phyloP scores from a whole-genome alignment of 768 basidiomycete species.

The Austroboletus festivus region DNA sequence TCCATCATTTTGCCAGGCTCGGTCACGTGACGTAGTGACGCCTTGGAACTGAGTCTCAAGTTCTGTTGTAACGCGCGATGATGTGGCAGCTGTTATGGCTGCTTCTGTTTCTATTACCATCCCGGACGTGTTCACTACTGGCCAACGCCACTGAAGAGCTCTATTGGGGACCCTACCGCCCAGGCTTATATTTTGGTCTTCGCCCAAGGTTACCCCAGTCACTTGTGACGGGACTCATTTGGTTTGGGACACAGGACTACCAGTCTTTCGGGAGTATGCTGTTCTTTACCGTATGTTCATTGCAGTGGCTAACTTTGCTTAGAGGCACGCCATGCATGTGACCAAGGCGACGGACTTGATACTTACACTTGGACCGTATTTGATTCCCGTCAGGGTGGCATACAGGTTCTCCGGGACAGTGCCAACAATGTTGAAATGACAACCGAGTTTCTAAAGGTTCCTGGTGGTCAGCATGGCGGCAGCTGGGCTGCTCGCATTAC shows the following conservation, averaged over 20 bases:
- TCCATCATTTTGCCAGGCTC: no score
- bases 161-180: conserved; percentile 78
- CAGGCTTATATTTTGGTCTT: conserved; percentile 94
- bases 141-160: conserved; percentile 40
- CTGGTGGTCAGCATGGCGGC: conserved; percentile 77
- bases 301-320: conserved; percentile 4
- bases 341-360: conserved; percentile 79
- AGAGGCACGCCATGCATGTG: conserved; percentile 85
- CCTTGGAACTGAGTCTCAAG: no score
- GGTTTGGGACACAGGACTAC: conserved; percentile 90
- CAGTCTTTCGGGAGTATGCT: conserved; percentile 62
- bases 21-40: conserved; percentile 23
- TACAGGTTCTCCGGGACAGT: conserved; percentile 79
- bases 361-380: conserved; percentile 87
- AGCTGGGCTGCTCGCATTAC: conserved; percentile 87
- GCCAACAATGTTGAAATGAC: conserved; percentile 83
- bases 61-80: neutral
- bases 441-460: conserved; percentile 83
- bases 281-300: conserved; percentile 2
- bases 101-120: conserved; percentile 23
- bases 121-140: conserved; percentile 14
- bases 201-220: conserved; percentile 82
- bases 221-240: conserved; percentile 90
- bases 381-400: conserved; percentile 81
- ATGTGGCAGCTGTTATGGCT: conserved; percentile 26